Evolutionary conservation across 345 rosid species (phyloP), one percentile per base, ranked within the genome.

Genomic region (Hypericum perforatum): DNA sequence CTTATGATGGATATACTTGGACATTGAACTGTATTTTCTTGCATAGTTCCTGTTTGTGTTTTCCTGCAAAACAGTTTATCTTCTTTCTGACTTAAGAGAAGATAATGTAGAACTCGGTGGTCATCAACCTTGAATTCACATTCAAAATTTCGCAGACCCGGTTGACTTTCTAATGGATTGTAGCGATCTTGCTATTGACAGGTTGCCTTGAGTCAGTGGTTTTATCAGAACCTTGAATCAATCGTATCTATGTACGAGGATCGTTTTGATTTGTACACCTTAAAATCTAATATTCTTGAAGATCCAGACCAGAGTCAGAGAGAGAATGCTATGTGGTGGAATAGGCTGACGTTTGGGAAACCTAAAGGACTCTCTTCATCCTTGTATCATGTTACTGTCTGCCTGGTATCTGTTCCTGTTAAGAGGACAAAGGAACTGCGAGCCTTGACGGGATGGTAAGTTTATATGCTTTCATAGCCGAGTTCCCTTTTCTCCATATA

Each of bases 241-340:
- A 85, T 87, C 46, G 82, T 76, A 56, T 85, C 95, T 6, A 91
- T 91, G 91, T 91, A 87, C 13, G 96, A 91, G 67, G 95, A 91
- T 70, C 82, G 78, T 16, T 91, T 91, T 74, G 98, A 91, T 68
- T 74, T 91, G n/a, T 70, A 65, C 67, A 68, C 76, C 7, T 82
- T 91, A 48, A 61, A 76, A 49, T 76, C 64, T 37, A 76, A 74
- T 49, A 56, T 66, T 45, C 65, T 75, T 49, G 72, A 70, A 67
- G 80, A 73, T 56, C 60, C 70, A 41, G 43, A 66, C 59, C 46
- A 61, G 52, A 70, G 64, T 56, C 43, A 54, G 52, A 43, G 71
- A 62, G 71, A 76, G 64, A 74, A 70, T 37, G 59, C 14, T 63
- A 66, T 63, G 57, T 86, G 94, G 92, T 85, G 92, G 95, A 73